Evolutionary conservation across 164 flowering plant species (phyloP), one percentile per base, ranked within the genome.

Genomic region (Hamamelis virginiana): DNA sequence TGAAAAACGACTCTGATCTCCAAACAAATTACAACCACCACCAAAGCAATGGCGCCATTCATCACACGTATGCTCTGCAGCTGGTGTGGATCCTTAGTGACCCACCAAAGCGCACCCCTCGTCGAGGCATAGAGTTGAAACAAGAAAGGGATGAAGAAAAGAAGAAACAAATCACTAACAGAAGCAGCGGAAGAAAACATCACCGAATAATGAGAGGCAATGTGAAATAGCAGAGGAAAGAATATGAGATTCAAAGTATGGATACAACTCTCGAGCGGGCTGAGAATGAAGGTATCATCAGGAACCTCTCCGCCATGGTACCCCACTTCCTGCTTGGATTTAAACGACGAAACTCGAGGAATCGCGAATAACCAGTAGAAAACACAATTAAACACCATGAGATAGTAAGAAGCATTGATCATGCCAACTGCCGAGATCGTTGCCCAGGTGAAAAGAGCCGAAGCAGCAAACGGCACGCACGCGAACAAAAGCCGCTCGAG

Each of bases 1-100:
- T 84, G 97, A 79, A 95, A 95, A 71, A 95, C 92, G 63, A 95
- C 93, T 63, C 99, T 84, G 47, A 95, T 61, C 86, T 95, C 96
- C 85, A 95, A 83, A 63, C 94, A 91, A 25, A 91, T 75, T 0
- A 92, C 96, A 22, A 92, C 85, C 38, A 87, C 84, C 13, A 90
- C 78, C 78, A 95, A 69, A 1, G 96, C 92, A 50, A 95, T 65
- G 12, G 94, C 96, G 4, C 99, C 99, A 80, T 92, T 92, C 19
- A 81, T 84, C 15, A 91, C 71, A 2, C 94, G 83, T 47, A 95
- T 91, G 60, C 86, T 79, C n/a, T 82, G 90, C 67, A 92, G 33
- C 74, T 87, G 84, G 38, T 64, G 59, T 0, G 76, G 53, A 62
- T 83, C 81, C 83, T 83, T 89, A 11, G 91, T 84, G 41, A 95